Conservation (phyloP, 345 rosid species). For the Gossypium arboreum region DNA sequence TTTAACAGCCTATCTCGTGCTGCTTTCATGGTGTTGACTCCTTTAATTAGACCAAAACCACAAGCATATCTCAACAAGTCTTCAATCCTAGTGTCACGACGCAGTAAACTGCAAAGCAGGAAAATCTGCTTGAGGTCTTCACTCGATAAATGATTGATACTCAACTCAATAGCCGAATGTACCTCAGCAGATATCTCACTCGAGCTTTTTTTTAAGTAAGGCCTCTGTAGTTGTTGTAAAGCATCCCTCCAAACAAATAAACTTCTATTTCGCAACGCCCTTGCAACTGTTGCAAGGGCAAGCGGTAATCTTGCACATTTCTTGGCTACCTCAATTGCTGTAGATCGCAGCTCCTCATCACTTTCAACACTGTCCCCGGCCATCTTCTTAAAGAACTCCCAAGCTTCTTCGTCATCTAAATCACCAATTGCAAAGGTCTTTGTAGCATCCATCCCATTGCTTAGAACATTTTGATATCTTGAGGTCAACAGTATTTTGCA, state of each 20-base stretch:
- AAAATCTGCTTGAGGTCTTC: conserved; percentile 16
- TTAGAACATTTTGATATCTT: background rate
- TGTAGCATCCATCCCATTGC: background rate
- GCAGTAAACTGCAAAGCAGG: conserved; percentile 7
- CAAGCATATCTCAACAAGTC: conserved; percentile 15
- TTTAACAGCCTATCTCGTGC: background rate
- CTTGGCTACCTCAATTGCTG: conserved; percentile 10
- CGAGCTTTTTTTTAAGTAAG: background rate
- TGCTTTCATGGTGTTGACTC: background rate
- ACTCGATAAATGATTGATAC: background rate
- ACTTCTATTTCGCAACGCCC: background rate
- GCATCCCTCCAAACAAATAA: background rate
- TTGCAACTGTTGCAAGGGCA: background rate
- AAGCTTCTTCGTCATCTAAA: conserved; percentile 14
- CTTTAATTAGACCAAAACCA: conserved; percentile 22
- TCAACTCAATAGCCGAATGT: background rate
- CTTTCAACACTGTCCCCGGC: conserved; percentile 3
- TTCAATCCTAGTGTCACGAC: no score
- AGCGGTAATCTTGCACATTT: conserved; percentile 25
- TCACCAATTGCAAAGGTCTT: background rate
- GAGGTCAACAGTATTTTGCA: conserved; percentile 25
- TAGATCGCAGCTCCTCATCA: background rate
- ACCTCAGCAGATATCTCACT: background rate
- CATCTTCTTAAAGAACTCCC: conserved; percentile 17
- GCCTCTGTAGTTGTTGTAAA: background rate